Base-by-base conservation (phyloP, 2,329 filamentous ascomycete species). In the Fusarium virguliforme region DNA sequence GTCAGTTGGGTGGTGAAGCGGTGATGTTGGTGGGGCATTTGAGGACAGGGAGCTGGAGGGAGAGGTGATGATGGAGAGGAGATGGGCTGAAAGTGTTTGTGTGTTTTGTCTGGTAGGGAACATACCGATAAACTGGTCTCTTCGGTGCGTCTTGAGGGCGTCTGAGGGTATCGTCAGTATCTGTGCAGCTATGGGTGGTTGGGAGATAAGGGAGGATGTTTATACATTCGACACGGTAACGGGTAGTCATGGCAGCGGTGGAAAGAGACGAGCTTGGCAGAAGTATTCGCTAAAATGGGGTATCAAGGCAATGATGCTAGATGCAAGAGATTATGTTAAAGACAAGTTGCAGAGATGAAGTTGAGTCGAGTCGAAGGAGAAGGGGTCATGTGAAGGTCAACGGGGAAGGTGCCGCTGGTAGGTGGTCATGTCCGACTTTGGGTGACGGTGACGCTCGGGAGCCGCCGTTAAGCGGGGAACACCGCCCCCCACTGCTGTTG, bases 91-190 rank as follows among this genome's bases (percentile, higher is more conserved):
- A 15, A 18, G 34, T 15, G 34, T 30, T 40, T 10, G 10, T 54
- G n/a, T 13, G 24, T 22, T 6, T 5, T 32, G 26, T 4, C 8
- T 7, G 8, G 22, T 15, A 9, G 37, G 38, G 30, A 46, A 24
- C 81, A 65, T 84, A 92, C 92, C 87, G 82, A 94, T 94, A 76
- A 98, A 90, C 81, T 98, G 95, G 80, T 98, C 95, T 79, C 95
- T 87, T 61, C 95, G 89, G 84, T 98, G 95, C 58, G 94, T 95
- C 88, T 97, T 90, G 77, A 89, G 85, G 51, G 88, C 86, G 84
- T 90, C 88, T 90, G 70, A 30, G 60, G 59, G n/a, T 26, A 65
- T 64, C 22, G 48, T 80, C 46, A 77, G 76, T 35, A 30, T 38
- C 40, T 68, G 56, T 67, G 65, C 63, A 51, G 62, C 43, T 56